Evolutionary conservation across 176 grass and related monocot genomes (phyloP).

Genomic region (Zoysia japonica): DNA sequence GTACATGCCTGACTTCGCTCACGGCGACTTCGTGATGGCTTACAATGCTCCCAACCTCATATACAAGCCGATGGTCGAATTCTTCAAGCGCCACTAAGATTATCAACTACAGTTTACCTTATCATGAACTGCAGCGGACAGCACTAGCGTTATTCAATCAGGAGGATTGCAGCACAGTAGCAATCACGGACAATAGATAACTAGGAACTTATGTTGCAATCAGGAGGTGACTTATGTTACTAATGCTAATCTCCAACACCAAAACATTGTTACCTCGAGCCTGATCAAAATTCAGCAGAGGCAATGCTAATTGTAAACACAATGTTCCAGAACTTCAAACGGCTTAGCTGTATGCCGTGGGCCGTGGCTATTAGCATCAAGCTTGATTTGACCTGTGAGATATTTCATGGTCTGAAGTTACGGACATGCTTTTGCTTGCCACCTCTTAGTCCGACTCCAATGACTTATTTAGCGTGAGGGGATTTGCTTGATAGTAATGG

Average conservation of each 20-base stretch:
- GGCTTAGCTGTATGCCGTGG: slow-evolving; percentile 13
- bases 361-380: neutral
- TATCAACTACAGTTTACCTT: neutral
- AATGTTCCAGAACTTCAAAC: neutral
- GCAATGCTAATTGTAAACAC: no score
- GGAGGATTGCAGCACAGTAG: no score
- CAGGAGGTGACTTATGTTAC: no score
- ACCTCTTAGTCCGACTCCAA: neutral
- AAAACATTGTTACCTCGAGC: no score
- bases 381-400: neutral
- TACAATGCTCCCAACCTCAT: slow-evolving; percentile 43
- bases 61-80: slow-evolving; percentile 48
- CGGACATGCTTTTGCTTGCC: neutral
- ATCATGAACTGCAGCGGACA: neutral
- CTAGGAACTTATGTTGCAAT: no score
- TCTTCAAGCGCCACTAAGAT: slow-evolving; percentile 48
- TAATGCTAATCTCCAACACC: no score
- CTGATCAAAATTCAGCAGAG: no score
- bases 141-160: neutral
- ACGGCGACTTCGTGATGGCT: slow-evolving; percentile 45
- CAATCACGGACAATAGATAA: no score
- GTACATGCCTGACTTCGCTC: slow-evolving; percentile 42
- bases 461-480: neutral
- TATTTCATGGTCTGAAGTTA: neutral
- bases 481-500: neutral